Evolutionary conservation across 768 basidiomycete genomes (phyloP), one percentile per base, ranked within the genome.

Genomic region (Russula dissimulans): DNA sequence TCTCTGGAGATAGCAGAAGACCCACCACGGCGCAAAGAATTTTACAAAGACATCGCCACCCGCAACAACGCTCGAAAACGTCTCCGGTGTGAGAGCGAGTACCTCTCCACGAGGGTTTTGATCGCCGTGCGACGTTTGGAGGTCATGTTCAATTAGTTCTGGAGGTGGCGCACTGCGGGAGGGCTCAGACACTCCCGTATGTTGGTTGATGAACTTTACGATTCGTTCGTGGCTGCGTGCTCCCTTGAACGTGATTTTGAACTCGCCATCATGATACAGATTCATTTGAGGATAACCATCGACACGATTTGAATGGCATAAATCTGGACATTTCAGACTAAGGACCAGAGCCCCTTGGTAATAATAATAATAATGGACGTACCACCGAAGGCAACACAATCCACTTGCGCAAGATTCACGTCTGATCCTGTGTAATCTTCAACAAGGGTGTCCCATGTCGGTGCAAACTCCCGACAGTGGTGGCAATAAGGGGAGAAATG

Each of bases 1-100:
- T 22, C 41, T 4, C 22, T 26, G 5, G 29, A 29, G 8, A 14
- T 17, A 41, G 15, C 26, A 17, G 36, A 45, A 7, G 11, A 69
- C 71, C 36, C 68, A 84, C 87, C 95, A 98, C 0, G 95, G 95
- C 0, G 94, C 95, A 70, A 81, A 98, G 76, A 90, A 98, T 69
- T 88, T 87, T 70, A 87, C 75, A 66, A 88, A 83, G 2, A 79
- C 72, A 1, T 83, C 78, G 2, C 82, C 83, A 44, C 75, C 71
- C 0, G 71, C 72, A n/a, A 75, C 67, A 4, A 68, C 64, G 10
- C 65, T 78, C 74, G 69, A 77, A 74, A 74, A 88, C 76, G 44
- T 79, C 71, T 53, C 81, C 71, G 49, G 78, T 53, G 76, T 72
- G 31, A 81, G 71, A 12, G 71, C 68, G 7, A 76, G 50, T 0